Conservation (phyloP, 2,329 filamentous ascomycete genomes). For the Ophiostoma fasciatum region DNA sequence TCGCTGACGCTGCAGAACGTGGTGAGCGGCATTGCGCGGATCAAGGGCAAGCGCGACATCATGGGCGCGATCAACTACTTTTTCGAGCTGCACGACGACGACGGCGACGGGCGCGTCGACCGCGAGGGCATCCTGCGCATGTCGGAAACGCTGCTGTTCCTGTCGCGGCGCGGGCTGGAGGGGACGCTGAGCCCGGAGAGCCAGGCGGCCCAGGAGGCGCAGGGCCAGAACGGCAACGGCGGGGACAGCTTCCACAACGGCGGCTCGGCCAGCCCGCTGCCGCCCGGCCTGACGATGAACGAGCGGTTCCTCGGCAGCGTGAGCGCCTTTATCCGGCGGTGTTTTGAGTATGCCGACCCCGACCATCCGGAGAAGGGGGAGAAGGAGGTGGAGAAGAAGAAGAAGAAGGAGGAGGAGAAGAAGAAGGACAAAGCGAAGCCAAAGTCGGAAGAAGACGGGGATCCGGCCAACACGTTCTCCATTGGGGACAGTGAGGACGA, state of each 20-base stretch:
- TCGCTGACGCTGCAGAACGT: constrained; percentile 80
- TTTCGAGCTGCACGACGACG: constrained; percentile 93
- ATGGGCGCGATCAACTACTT: constrained; percentile 98
- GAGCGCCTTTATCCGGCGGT: constrained; percentile 86
- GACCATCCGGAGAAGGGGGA: constrained; percentile 54
- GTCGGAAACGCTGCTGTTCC: constrained; percentile 83
- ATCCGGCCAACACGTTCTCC: constrained; percentile 43
- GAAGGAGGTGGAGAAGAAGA: constrained; percentile 15
- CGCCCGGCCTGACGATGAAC: constrained; percentile 47
- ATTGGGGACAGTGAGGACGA: constrained; percentile 61
- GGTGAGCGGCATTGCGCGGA: constrained; percentile 74
- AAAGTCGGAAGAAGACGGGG: constrained; percentile 12
- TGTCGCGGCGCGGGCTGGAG: constrained; percentile 77
- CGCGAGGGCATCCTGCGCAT: constrained; percentile 90
- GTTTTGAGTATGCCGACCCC: constrained; percentile 96
- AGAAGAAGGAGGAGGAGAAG: neutral
- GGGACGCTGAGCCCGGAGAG: constrained; percentile 53
- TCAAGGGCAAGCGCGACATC: constrained; percentile 89
- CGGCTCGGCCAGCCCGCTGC: constrained; percentile 24
- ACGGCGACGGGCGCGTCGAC: constrained; percentile 79
- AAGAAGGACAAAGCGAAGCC: constrained; percentile 1
- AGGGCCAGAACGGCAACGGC: too few species aligned
- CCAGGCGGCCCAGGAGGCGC: constrained; percentile 31
- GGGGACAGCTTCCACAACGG: constrained; percentile 13
- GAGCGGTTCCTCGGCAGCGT: constrained; percentile 87